Evolutionary conservation across 306 rosid genomes (phyloP).

Genomic region (Glycine soja): DNA sequence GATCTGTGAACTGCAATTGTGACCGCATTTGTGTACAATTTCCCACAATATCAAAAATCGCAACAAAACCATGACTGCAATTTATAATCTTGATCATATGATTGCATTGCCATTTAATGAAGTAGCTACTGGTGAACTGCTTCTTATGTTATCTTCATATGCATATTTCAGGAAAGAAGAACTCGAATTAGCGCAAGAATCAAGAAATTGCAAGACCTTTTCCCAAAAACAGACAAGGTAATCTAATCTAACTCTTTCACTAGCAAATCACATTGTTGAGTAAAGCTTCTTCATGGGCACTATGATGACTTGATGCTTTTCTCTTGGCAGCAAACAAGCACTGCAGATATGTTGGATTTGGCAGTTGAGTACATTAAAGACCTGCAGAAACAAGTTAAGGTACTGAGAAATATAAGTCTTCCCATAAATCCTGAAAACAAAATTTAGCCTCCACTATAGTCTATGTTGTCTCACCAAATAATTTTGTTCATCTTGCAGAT

Average conservation of each 20-base stretch:
- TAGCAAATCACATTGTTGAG: neutral
- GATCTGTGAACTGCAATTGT: neutral
- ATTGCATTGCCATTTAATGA: neutral
- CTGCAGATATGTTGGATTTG: conserved; percentile 85
- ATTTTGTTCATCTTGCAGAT: conserved; percentile 60
- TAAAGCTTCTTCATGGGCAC: neutral
- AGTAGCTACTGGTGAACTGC: neutral
- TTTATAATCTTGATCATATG: neutral
- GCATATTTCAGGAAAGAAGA: conserved; percentile 76
- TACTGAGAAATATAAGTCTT: conserved; percentile 39
- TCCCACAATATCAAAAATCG: neutral
- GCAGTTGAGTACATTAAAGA: conserved; percentile 77
- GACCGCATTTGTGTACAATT: neutral
- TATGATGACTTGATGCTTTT: conserved; percentile 30
- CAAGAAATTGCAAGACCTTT: conserved; percentile 78
- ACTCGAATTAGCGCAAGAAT: conserved; percentile 82
- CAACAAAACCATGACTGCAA: too few relatives aligned
- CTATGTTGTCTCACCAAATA: conserved; percentile 31
- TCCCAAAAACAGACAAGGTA: conserved; percentile 92
- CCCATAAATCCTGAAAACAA: neutral
- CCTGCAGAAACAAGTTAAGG: conserved; percentile 84
- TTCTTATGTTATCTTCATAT: conserved; percentile 19
- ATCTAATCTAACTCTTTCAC: conserved; percentile 5
- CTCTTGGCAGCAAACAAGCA: conserved; percentile 77
- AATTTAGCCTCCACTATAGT: conserved; percentile 3